Conservation (phyloP, 148 eudicot genomes). For the Limonium bicolor region DNA sequence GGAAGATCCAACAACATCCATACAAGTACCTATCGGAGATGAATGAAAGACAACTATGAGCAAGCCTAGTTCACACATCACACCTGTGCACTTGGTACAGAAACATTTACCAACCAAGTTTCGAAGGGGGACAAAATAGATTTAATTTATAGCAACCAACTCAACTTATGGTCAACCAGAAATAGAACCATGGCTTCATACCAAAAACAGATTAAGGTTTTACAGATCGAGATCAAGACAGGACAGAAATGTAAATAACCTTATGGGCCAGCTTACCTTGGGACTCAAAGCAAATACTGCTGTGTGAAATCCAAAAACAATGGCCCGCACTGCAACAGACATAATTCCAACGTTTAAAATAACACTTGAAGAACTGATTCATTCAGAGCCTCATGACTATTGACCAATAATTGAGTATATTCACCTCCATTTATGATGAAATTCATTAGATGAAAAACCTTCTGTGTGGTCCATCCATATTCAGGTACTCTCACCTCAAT, state of each 20-base stretch:
- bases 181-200: too few species aligned
- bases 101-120: too few species aligned
- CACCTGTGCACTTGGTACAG: too few species aligned
- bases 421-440: slow-evolving; percentile 90
- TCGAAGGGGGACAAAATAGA: too few species aligned
- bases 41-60: too few species aligned
- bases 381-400: background rate
- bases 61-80: too few species aligned
- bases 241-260: background rate
- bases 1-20: slow-evolving; percentile 67
- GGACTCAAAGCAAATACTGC: slow-evolving; percentile 48
- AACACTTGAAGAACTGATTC: background rate
- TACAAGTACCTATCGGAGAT: slow-evolving; percentile 51
- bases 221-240: background rate
- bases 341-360: background rate
- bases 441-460: slow-evolving; percentile 90
- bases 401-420: background rate
- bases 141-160: too few species aligned
- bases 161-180: too few species aligned
- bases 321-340: slow-evolving; percentile 53
- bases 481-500: slow-evolving; percentile 75
- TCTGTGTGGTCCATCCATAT: slow-evolving; percentile 89
- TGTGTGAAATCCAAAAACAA: slow-evolving; percentile 69
- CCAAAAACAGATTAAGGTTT: background rate
- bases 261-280: slow-evolving; percentile 30